phyloP scores from a whole-genome alignment of 1,284 basidiomycete genomes.

The Moesziomyces sp. region DNA sequence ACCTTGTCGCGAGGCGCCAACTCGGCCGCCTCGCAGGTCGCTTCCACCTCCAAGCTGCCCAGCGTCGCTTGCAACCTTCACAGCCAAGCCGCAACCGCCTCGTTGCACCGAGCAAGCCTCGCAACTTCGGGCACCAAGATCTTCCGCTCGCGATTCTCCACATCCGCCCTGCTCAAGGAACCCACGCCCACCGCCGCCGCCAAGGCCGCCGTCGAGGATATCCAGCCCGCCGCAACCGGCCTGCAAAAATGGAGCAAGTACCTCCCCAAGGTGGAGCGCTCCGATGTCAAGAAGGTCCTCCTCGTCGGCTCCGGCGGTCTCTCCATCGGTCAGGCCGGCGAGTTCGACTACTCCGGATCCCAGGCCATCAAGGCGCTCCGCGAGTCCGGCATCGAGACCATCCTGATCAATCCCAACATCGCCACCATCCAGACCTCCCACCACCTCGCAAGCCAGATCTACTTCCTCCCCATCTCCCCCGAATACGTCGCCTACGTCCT shows the following conservation, averaged over 20 bases:
- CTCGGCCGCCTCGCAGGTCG: slow-evolving; percentile 33
- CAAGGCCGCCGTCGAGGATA: slow-evolving; percentile 50
- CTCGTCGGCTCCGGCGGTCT: slow-evolving; percentile 97
- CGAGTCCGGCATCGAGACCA: slow-evolving; percentile 93
- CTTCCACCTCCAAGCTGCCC: slow-evolving; percentile 37
- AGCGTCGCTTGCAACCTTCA: slow-evolving; percentile 33
- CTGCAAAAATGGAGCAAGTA: slow-evolving; percentile 63
- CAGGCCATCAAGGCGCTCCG: slow-evolving; percentile 98
- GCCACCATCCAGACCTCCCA: slow-evolving; percentile 75
- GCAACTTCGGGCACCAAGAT: slow-evolving; percentile 31
- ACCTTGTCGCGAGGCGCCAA: slow-evolving; percentile 40
- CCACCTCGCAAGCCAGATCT: slow-evolving; percentile 93
- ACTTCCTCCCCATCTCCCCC: slow-evolving; percentile 95
- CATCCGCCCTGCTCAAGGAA: slow-evolving; percentile 33
- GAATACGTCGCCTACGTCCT: slow-evolving; percentile 99
- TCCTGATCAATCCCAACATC: slow-evolving; percentile 73
- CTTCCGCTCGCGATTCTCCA: slow-evolving; percentile 50
- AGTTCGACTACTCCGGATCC: slow-evolving; percentile 99
- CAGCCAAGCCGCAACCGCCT: slow-evolving; percentile 18
- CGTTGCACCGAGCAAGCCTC: slow-evolving; percentile 27
- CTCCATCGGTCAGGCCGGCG: slow-evolving; percentile 97
- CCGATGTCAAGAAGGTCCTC: slow-evolving; percentile 93
- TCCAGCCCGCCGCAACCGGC: slow-evolving; percentile 55
- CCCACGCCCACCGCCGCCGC: slow-evolving; percentile 43
- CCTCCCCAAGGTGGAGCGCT: slow-evolving; percentile 62